Percentiles rank a stretch among this genome's conserved stretches.
These are phyloP conservation scores for Solanum sejunctum DNA, from an alignment of 257 asterid genomes.

Conservation along the genomic window DNA sequence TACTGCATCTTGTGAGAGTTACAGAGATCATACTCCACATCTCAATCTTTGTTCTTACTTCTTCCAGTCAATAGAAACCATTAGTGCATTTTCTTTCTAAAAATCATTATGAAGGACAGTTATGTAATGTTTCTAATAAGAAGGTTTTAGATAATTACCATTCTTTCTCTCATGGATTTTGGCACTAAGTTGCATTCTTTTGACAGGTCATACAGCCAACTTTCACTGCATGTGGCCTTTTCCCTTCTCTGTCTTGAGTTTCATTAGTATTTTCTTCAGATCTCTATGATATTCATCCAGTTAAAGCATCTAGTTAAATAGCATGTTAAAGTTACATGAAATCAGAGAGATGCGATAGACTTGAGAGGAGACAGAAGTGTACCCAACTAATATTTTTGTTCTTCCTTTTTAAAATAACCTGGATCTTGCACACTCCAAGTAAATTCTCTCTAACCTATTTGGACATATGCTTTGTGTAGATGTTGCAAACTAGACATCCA, in stretches of 20 bases:
- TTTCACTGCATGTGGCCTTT: background rate
- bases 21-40: background rate
- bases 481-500: conserved; percentile 90
- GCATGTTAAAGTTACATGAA: background rate
- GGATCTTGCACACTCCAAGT: background rate
- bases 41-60: background rate
- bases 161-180: background rate
- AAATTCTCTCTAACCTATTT: conserved; percentile 1
- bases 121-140: background rate
- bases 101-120: background rate
- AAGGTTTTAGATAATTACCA: background rate
- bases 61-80: background rate
- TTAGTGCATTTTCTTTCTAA: background rate
- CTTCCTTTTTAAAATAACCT: background rate
- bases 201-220: background rate
- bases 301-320: background rate
- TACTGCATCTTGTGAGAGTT: background rate
- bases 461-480: conserved; percentile 32
- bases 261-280: background rate
- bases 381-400: background rate
- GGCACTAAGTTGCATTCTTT: background rate
- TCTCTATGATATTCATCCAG: background rate
- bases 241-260: background rate
- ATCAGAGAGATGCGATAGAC: background rate
- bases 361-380: background rate